Evolutionary conservation across 495 filamentous ascomycete genomes (phyloP), one percentile per base, ranked within the genome.

Genomic region (Aspergillus asperescens): DNA sequence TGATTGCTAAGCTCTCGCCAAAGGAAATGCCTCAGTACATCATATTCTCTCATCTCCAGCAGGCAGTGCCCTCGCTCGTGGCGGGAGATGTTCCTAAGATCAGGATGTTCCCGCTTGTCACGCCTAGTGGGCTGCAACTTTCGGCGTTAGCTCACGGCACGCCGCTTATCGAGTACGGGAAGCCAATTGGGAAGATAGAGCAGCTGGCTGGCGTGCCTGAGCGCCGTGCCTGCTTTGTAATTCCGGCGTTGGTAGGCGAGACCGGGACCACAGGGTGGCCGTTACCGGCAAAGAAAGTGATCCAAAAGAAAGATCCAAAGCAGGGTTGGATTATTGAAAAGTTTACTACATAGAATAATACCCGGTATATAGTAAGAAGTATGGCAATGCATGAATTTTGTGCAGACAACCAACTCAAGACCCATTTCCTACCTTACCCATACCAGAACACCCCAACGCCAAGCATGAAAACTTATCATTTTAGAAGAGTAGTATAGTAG

Each of bases 31-130:
- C 93, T 1, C 80, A 87, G 47, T 97, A 91, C 60, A 75, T 99
- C 52, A 74, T 95, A 23, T 99, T 95, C 68, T 82, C 84, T 23
- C 83, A 90, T 62, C 83, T 98, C 3, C 88, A 93, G 64, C 82
- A 81, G 50, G 81, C 83, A 0, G 71, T 81, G 7, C 74, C 83
- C 1, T 66, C 67, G 5, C 41, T 66, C 8, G 62, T 74, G n/a
- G 57, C 66, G 1, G 65, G 64, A 9, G 81, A 81, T 58, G 73
- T 66, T n/a, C 79, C 87, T 7, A 92, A 86, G 74, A 89, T 89
- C 22, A 71, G 94, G 9, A 93, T 97, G 89, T 89, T 88, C 62
- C 81, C 92, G 0, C 75, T 99, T 13, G 91, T 89, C 4, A 77
- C 86, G 23, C 74, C 94, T 5, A 87, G 81, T 18, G 85, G 80